Evolutionary conservation across 2,329 filamentous ascomycete genomes (phyloP), one percentile per base, ranked within the genome.

Genomic region (Leptographium radiaticola): DNA sequence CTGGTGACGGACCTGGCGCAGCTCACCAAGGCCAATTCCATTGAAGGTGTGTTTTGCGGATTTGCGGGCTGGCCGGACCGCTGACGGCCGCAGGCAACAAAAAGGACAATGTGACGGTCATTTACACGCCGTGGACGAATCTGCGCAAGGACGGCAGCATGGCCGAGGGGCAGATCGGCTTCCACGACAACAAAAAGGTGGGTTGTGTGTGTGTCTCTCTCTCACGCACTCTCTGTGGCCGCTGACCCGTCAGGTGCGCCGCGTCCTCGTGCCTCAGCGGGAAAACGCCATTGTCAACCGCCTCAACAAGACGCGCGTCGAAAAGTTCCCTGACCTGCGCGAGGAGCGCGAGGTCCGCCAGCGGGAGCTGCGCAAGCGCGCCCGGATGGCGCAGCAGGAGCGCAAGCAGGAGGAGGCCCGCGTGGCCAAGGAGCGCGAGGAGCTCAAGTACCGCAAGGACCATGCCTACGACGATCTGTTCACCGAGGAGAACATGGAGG

Each of bases 1-100:
- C 76, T 98, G 33, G 66, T 98, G 56, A 80, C 76, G 60, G 93
- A 98, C 69, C 89, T 93, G 63, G 93, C 87, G n/a, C 93, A 98
- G 69, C 76, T 98, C 62, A 98, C 93, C 55, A 98, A 98, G 71
- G 93, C 93, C 58, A 98, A 98, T 71, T 96, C 89, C 55, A 98
- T 98, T 62, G 93, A 98, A 74, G 93, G 87, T 85, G 64, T 6
- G 31, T 38, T 2, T 9, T 18, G 31, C 45, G 20, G 34, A 25
- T 13, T n/a, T 7, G 12, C 20, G 18, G 18, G 10, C 7, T 6
- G 15, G 34, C 6, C 49, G 34, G 15, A 10, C 43, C 13, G 7
- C 44, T 16, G 18, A 44, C 25, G 8, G 2, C 13, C 25, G 7
- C 56, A 90, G 87, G 93, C 59, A 98, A 98, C 75, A 98, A 98